Evolutionary conservation across 257 asterid genomes (phyloP).

Genomic region (Fraxinus pennsylvanica): DNA sequence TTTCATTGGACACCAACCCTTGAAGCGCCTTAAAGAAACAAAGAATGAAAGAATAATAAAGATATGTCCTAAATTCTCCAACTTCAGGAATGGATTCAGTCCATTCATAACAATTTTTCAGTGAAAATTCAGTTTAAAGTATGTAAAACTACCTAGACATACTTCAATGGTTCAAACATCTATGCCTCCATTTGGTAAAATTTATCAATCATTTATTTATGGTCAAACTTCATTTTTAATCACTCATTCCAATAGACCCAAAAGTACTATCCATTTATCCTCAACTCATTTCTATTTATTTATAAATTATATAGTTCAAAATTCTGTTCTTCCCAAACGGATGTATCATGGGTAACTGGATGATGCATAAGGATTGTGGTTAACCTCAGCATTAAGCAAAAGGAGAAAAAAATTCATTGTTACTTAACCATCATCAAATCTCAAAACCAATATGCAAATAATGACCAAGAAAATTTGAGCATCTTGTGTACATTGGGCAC

Average conservation of each 20-base stretch:
- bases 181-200: no score
- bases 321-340: no score
- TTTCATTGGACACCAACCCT: not conserved
- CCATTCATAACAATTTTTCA: not conserved
- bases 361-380: not conserved
- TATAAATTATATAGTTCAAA: no score
- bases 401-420: not conserved
- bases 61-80: not conserved
- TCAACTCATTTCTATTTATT: no score
- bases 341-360: not conserved
- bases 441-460: not conserved
- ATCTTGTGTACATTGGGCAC: not conserved
- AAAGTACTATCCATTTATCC: no score
- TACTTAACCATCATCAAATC: not conserved
- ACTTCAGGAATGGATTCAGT: not conserved
- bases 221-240: no score
- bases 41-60: not conserved
- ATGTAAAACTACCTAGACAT: not conserved
- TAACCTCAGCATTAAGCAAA: not conserved
- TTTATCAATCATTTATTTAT: no score
- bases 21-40: conserved; percentile 5
- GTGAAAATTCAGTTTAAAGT: not conserved
- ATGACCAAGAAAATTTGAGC: not conserved
- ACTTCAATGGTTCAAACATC: not conserved
- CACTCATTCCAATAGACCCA: no score